Base-by-base conservation (phyloP, 371 early-diverging fungal species). In the Mucor lusitanicus region DNA sequence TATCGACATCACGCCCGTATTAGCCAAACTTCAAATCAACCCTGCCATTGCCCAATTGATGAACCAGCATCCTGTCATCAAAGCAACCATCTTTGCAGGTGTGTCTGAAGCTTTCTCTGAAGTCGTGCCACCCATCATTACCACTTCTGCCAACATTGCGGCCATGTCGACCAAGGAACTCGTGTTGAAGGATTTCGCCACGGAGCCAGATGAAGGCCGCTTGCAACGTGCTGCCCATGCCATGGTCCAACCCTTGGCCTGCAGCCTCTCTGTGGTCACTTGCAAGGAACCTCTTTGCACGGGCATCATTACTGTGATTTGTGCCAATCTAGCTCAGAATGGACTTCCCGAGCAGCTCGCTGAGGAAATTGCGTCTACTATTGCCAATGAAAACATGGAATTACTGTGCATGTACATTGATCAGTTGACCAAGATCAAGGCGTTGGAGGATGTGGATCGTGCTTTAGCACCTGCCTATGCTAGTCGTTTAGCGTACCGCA, bases 131-230 rank as follows among this genome's bases (percentile, higher is more conserved):
- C 90, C 95, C 6, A 94, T 96, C n/a, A 93, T 96, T 6, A 90
- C 90, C 28, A 87, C 97, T 17, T 92, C 97, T 17, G 92, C 96
- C 6, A 90, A 92, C 2, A 97, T 98, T 69, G 98, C 97, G 6
- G 87, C 88, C 3, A 87, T 93, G 46, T 91, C 96, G 21, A 95
- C 96, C 3, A 86, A 91, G 8, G 97, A 97, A 64, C 82, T 97
- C 63, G 80, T 98, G 13, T 71, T 92, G 62, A 97, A 97, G 80
- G 99, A 99, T 69, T 98, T 98, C 83, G 93, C 94, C 2, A 86
- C 91, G 54, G 98, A 98, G 69, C 88, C 94, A 2, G 93, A 96
- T 73, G 96, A 97, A 75, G 88, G 90, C 40, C 90, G 91, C 65
- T 84, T 98, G 83, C 86, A 92, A 50, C 85, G 91, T 54, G 95